These are phyloP conservation scores for Scenedesmus sp. DNA, from an alignment of 163 green algal genomes.

Conservation along the genomic window DNA sequence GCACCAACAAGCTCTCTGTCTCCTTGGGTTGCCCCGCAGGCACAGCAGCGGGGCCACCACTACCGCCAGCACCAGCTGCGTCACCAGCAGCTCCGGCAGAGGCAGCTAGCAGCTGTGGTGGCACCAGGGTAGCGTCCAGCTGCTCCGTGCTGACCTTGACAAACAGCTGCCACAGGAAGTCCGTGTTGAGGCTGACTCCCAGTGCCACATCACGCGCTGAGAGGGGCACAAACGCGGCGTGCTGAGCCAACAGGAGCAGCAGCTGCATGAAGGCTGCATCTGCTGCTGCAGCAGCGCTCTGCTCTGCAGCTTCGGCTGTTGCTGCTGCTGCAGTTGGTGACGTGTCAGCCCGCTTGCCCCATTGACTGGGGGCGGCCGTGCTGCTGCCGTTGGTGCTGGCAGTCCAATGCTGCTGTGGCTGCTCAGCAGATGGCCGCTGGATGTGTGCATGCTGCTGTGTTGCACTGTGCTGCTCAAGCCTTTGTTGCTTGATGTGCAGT, in stretches of 20 bases:
- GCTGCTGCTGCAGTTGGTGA: not conserved
- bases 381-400: not conserved
- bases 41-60: not conserved
- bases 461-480: too few relatives aligned
- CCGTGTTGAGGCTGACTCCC: slow-evolving; percentile 39
- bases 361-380: too few relatives aligned
- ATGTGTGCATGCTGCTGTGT: not conserved
- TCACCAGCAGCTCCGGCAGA: not conserved
- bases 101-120: not conserved
- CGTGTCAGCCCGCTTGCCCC: too few relatives aligned
- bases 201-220: slow-evolving; percentile 24
- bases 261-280: slow-evolving; percentile 45
- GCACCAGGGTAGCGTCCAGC: slow-evolving; percentile 10
- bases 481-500: not conserved
- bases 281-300: slow-evolving; percentile 19
- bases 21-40: not conserved
- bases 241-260: slow-evolving; percentile 34
- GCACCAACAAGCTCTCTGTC: slow-evolving; percentile 4
- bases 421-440: not conserved
- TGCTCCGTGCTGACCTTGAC: slow-evolving; percentile 35
- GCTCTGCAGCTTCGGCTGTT: slow-evolving; percentile 18
- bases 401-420: not conserved
- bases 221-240: slow-evolving; percentile 10
- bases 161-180: slow-evolving; percentile 42
- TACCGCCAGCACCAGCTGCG: not conserved